Evolutionary conservation across 1,139 yeast species (phyloP), one percentile per base, ranked within the genome.

Genomic region (Nakaseomyces kungkrabaensis): DNA sequence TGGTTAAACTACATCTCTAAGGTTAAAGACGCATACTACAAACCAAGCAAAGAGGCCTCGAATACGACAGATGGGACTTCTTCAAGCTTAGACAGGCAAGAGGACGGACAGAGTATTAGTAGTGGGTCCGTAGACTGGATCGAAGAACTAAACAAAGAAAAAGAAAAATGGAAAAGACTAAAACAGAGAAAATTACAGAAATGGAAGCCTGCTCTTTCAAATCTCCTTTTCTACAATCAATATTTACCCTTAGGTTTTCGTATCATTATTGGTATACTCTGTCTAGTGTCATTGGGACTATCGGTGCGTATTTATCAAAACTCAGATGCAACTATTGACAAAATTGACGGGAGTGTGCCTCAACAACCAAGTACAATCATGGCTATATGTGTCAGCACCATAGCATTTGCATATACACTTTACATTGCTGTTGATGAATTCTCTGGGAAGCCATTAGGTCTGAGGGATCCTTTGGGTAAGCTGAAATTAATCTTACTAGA

Each of bases 381-480:
- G 96, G 95, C 97, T 1, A 76, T 90, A 2, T 81, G 81, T 47
- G 96, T 90, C 7, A 92, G 89, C 65, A 72, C 89, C 34, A 73
- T 81, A 56, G 96, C 96, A 2, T 70, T 88, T 38, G 77, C 79
- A 0, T 92, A 92, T 63, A 75, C 89, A 52, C 70, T 81, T 9
- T 89, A 86, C 67, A 87, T 90, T 65, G 81, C 96, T 1, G 82
- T 81, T 59, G 97, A 92, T 67, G 98, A 92, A 66, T 90, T 87
- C 66, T 77, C 83, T 26, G 95, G 97, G 24, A 85, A 87, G 63
- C 98, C 97, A 0, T 68, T 92, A 48, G 98, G 59, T 1, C 46
- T 56, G 29, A 76, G 97, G 56, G 81, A 86, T 55, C 95, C 96
- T 0, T 72, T 79, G 56, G 89, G 85, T 29, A 90, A 90, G 62